Percentiles rank a stretch among this genome's conserved stretches.
Evolutionary conservation across 192 early-diverging fungal genomes (phyloP).

Genomic region (Coemansia sp.): DNA sequence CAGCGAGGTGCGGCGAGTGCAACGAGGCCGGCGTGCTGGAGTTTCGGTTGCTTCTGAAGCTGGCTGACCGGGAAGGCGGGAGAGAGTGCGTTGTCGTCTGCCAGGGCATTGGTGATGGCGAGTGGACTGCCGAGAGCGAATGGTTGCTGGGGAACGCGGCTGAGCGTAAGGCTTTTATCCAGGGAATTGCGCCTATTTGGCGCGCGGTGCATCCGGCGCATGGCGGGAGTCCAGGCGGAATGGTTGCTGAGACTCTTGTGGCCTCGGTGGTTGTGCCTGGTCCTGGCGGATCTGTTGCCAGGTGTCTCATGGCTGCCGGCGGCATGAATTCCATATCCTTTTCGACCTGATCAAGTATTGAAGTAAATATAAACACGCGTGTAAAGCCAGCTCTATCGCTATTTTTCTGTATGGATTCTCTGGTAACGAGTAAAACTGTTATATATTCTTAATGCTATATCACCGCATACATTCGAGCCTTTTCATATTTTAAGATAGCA

Average conservation of each 20-base stretch:
- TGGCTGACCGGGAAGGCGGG: background rate
- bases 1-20: background rate
- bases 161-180: background rate
- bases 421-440: background rate
- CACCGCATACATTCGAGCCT: no score
- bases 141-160: background rate
- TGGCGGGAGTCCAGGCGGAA: background rate
- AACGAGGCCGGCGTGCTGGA: background rate
- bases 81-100: slow-evolving; percentile 5
- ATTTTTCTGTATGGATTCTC: background rate
- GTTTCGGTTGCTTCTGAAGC: background rate
- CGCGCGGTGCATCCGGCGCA: slow-evolving; percentile 6
- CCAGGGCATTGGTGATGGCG: background rate
- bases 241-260: slow-evolving; percentile 9
- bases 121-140: background rate
- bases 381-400: background rate
- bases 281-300: slow-evolving; percentile 6
- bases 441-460: no score
- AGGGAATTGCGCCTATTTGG: background rate
- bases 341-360: background rate
- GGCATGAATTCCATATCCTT: background rate
- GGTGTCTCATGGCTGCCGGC: slow-evolving; percentile 13
- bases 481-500: no score
- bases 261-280: slow-evolving; percentile 16
- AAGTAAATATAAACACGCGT: no score